Conservation (phyloP, 2,329 filamentous ascomycete species). For the Cladosporium sphaerospermum region DNA sequence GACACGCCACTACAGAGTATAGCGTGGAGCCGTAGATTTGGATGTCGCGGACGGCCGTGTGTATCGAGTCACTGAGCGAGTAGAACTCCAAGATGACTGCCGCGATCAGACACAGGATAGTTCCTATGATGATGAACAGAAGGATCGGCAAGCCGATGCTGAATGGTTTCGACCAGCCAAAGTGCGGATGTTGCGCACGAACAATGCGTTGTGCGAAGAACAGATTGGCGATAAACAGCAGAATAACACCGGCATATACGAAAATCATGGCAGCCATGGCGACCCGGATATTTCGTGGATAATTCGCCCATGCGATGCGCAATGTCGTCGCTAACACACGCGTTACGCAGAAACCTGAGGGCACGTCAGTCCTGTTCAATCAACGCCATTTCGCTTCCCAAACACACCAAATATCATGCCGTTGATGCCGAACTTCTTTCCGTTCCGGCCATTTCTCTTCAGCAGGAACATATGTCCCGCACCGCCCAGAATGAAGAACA, state of each 20-base stretch:
- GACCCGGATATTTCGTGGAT: slow-evolving; percentile 38
- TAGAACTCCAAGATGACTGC: slow-evolving; percentile 61
- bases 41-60: slow-evolving; percentile 51
- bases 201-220: slow-evolving; percentile 70
- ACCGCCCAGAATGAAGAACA: slow-evolving; percentile 51
- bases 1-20: slow-evolving; percentile 59
- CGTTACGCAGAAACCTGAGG: slow-evolving; percentile 47
- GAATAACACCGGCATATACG: slow-evolving; percentile 64
- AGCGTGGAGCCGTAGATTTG: slow-evolving; percentile 58
- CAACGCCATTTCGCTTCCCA: too few species aligned
- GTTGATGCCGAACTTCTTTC: slow-evolving; percentile 56
- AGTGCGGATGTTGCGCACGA: slow-evolving; percentile 61
- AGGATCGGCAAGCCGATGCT: slow-evolving; percentile 51
- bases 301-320: slow-evolving; percentile 51
- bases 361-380: slow-evolving; percentile 29
- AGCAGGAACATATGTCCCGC: slow-evolving; percentile 54
- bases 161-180: slow-evolving; percentile 61
- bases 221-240: slow-evolving; percentile 73
- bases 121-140: slow-evolving; percentile 52
- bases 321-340: slow-evolving; percentile 43
- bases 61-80: slow-evolving; percentile 47
- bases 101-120: slow-evolving; percentile 61
- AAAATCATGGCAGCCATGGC: slow-evolving; percentile 60
- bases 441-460: slow-evolving; percentile 43
- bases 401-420: slow-evolving; percentile 44